Base-by-base conservation (phyloP, 495 filamentous ascomycete species). In the Bacidia rubella region DNA sequence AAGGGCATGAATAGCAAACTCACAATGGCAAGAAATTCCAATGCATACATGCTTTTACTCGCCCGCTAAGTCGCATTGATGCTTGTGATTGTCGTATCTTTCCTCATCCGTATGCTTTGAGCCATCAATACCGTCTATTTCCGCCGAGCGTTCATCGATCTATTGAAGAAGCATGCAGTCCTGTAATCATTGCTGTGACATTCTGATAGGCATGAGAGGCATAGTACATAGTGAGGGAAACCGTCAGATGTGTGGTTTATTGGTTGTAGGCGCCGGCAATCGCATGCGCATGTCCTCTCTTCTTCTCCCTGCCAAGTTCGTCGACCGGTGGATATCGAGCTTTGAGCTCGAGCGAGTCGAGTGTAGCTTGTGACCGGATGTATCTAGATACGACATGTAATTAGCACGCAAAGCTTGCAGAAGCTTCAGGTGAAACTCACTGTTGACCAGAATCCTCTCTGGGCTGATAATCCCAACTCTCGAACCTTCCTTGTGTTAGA, bases 401-500 rank as follows among this genome's bases (percentile, higher is more conserved):
- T 51, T 23, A 57, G 49, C 43, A 44, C 5, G 41, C 3, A 48
- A 11, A 24, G 15, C n/a, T 3, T 17, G 2, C 2, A 11, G 25
- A 1, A 4, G 21, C 1, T n/a, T 29, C 11, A 35, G 47, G 11
- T 47, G 2, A 11, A 19, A 4, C 73, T 60, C 74, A 86, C 74
- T 88, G 86, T 25, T 79, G 73, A 58, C 76, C 72, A 9, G 83
- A 80, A 65, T 89, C 83, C 54, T 85, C 78, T 11, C 67, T 68
- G 0, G 85, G 85, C 65, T 88, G 76, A 61, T 79, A 83, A 60
- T 95, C 87, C 87, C 87, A 95, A 55, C 74, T 71, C 0, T 74
- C 74, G 26, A 80, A 85, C 25, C 68, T 68, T 32, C 87, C 87
- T 66, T 78, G 69, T 56, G 77, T 80, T 54, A 94, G 66, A 3